Conservation (phyloP, 768 basidiomycete genomes). For the Boletus fagicola region DNA sequence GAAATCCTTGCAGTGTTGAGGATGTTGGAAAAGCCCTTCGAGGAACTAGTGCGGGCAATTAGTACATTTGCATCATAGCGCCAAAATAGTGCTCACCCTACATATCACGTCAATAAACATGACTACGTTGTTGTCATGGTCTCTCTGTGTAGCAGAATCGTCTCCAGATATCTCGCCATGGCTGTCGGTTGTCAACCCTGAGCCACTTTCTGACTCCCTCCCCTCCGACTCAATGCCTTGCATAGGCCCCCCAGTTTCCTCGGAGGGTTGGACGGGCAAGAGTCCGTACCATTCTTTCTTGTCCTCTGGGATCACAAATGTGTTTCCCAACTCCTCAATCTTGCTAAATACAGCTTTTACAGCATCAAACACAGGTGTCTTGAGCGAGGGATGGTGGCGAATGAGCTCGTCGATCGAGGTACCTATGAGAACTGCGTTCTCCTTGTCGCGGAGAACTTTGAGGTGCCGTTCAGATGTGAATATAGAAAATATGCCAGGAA, state of each 20-base stretch:
- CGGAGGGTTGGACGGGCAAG: constrained; percentile 29
- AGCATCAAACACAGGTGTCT: constrained; percentile 73
- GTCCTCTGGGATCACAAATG: constrained; percentile 53
- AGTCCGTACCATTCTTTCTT: constrained; percentile 69
- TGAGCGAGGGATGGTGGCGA: constrained; percentile 90
- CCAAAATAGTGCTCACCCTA: constrained; percentile 49
- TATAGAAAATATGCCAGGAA: constrained; percentile 80
- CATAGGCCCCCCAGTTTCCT: constrained; percentile 45
- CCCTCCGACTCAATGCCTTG: constrained; percentile 38
- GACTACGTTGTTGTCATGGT: constrained; percentile 74
- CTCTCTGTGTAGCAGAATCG: constrained; percentile 41
- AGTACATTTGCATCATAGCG: not conserved
- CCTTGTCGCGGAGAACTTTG: constrained; percentile 86
- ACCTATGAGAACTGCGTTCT: constrained; percentile 87
- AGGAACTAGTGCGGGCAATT: constrained; percentile 58
- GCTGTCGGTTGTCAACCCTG: constrained; percentile 17
- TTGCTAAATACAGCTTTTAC: constrained; percentile 66
- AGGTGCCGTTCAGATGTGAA: constrained; percentile 84
- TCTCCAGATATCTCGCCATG: constrained; percentile 21
- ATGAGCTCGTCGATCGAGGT: constrained; percentile 92
- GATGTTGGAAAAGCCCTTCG: constrained; percentile 92
- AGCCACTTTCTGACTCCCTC: constrained; percentile 19
- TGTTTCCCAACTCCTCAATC: constrained; percentile 71
- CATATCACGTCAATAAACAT: constrained; percentile 78
- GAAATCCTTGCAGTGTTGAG: constrained; percentile 88